Evolutionary conservation across 73 alveolate genomes (phyloP).

Genomic region (Diophrys sp.): DNA sequence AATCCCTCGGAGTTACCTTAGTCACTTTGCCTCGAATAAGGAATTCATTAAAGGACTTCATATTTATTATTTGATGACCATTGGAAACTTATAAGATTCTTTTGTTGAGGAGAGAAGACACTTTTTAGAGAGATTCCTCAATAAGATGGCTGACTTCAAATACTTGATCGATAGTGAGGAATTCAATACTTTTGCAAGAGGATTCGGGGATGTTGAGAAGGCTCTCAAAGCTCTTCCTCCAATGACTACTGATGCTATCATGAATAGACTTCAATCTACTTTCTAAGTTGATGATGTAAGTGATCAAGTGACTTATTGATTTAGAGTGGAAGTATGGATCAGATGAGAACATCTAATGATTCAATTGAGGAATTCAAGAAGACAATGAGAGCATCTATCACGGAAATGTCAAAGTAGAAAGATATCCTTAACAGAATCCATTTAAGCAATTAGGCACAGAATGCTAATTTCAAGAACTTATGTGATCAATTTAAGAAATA

Average conservation of each 20-base stretch:
- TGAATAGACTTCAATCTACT: constrained; percentile 14
- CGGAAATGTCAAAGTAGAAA: neutral
- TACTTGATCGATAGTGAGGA: constrained; percentile 16
- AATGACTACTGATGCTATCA: constrained; percentile 8
- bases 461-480: constrained; percentile 6
- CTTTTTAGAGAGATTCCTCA: constrained; percentile 34
- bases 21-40: no score
- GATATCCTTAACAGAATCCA: neutral
- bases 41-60: no score
- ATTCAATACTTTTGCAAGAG: constrained; percentile 25
- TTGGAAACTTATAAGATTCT: constrained; percentile 18
- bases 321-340: neutral
- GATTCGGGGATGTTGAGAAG: constrained; percentile 29
- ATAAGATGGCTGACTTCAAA: constrained; percentile 15
- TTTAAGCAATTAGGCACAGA: neutral
- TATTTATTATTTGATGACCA: no score
- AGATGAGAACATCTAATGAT: neutral
- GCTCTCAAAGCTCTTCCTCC: constrained; percentile 11
- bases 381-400: neutral
- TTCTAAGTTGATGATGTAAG: neutral
- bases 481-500: constrained; percentile 10
- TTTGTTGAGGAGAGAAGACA: constrained; percentile 41
- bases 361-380: neutral
- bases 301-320: neutral
- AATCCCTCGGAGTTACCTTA: no score